A percentile compares a stretch with the other conserved stretches of the same genome.
phyloP scores from a whole-genome alignment of 179 eudicot species.

The Spergularia azorica region DNA sequence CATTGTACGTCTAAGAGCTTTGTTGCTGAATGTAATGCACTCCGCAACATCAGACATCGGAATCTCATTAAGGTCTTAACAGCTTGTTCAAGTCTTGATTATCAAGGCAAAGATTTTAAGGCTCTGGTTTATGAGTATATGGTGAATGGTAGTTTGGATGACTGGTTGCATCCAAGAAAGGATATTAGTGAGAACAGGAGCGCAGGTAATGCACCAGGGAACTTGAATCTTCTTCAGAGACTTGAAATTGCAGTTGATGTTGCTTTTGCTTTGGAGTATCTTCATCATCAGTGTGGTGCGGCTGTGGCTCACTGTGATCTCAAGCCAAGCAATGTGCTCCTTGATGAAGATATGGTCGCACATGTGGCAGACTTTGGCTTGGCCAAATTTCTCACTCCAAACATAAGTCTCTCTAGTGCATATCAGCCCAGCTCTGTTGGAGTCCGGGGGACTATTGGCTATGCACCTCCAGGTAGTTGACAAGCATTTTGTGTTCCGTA shows the following conservation, averaged over 20 bases:
- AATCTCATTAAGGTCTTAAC: slow-evolving; percentile 27
- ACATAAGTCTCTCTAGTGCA: background rate
- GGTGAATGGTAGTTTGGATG: slow-evolving; percentile 17
- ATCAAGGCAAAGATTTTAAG: slow-evolving; percentile 29
- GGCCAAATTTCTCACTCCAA: slow-evolving; percentile 9
- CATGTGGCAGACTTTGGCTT: slow-evolving; percentile 19
- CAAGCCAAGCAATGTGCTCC: slow-evolving; percentile 10
- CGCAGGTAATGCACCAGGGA: background rate
- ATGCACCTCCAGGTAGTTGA: slow-evolving; percentile 9
- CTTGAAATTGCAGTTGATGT: slow-evolving; percentile 13
- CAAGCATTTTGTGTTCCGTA: too few species aligned
- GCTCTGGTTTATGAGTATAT: slow-evolving; percentile 31
- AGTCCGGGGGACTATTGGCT: slow-evolving; percentile 10
- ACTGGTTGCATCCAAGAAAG: slow-evolving; percentile 1
- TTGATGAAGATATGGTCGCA: slow-evolving; percentile 7
- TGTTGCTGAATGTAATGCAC: slow-evolving; percentile 20
- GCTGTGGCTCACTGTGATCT: slow-evolving; percentile 18
- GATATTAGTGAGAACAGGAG: background rate
- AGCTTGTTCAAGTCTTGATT: slow-evolving; percentile 25
- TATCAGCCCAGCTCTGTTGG: slow-evolving; percentile 3
- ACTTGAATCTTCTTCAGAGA: slow-evolving; percentile 6
- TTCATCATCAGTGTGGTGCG: slow-evolving; percentile 17
- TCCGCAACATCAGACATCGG: slow-evolving; percentile 21
- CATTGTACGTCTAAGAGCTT: slow-evolving; percentile 21
- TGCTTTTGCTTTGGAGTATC: slow-evolving; percentile 20